Evolutionary conservation across 257 asterid genomes (phyloP).

Genomic region (Solanum clarkiae): DNA sequence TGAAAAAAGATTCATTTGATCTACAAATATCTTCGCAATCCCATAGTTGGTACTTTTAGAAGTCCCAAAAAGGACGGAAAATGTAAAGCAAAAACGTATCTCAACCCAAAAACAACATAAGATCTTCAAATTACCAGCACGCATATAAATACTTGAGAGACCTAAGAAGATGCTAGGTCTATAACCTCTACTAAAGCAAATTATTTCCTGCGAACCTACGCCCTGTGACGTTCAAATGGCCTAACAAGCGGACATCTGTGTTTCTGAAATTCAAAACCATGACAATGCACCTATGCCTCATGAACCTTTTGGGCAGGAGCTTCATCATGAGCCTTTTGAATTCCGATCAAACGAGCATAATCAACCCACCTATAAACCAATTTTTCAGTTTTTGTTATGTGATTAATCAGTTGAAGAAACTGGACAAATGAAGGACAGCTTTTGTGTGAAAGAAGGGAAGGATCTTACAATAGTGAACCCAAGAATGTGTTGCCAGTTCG

Average conservation of each 20-base stretch:
- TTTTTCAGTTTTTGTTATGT: neutral
- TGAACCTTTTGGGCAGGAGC: conserved; percentile 29
- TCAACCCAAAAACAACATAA: neutral
- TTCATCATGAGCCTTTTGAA: conserved; percentile 50
- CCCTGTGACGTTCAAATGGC: conserved; percentile 14
- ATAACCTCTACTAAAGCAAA: neutral
- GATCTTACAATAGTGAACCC: conserved; percentile 78
- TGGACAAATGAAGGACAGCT: neutral
- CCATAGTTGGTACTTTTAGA: neutral
- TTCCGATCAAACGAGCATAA: conserved; percentile 77
- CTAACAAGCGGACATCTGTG: neutral
- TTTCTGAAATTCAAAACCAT: neutral
- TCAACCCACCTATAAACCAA: conserved; percentile 77
- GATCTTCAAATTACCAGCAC: neutral
- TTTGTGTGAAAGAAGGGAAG: neutral
- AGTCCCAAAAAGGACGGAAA: neutral
- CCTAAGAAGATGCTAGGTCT: neutral
- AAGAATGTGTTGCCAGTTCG: conserved; percentile 88
- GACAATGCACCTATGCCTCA: neutral
- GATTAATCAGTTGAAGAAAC: neutral
- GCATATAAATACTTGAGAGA: conserved; percentile 3
- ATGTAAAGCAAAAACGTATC: neutral
- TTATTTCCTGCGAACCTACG: neutral
- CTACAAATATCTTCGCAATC: neutral
- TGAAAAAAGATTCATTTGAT: neutral